Percentiles rank a stretch among this genome's conserved stretches.
phyloP scores from a whole-genome alignment of 1,139 yeast species.

The Taphrina sp. region DNA sequence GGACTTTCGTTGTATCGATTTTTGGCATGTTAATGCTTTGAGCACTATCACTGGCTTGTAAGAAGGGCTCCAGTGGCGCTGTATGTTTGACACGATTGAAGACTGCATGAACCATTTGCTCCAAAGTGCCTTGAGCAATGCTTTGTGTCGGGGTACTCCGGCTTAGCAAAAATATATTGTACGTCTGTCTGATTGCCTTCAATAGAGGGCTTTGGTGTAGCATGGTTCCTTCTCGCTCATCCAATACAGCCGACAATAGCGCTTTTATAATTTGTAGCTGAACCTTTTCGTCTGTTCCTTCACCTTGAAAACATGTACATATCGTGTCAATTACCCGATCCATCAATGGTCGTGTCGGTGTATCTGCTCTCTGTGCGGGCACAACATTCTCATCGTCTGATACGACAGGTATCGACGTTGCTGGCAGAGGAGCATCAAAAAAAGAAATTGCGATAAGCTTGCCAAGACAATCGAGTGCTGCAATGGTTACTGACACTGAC shows the following conservation, averaged over 20 bases:
- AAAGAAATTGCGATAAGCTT: slow-evolving; percentile 65
- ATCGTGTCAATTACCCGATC: slow-evolving; percentile 85
- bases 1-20: not conserved
- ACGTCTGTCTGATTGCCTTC: slow-evolving; percentile 88
- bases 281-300: slow-evolving; percentile 81
- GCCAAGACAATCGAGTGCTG: slow-evolving; percentile 64
- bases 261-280: slow-evolving; percentile 93
- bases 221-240: slow-evolving; percentile 60
- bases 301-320: slow-evolving; percentile 83
- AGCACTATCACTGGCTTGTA: not conserved
- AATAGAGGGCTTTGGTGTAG: slow-evolving; percentile 88
- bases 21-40: not conserved
- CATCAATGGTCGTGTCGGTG: slow-evolving; percentile 60
- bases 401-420: slow-evolving; percentile 43
- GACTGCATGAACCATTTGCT: slow-evolving; percentile 82
- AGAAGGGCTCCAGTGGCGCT: not conserved
- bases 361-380: slow-evolving; percentile 51
- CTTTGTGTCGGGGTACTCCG: slow-evolving; percentile 80
- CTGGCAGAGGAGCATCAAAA: slow-evolving; percentile 53
- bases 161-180: slow-evolving; percentile 85
- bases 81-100: slow-evolving; percentile 55
- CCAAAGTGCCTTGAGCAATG: slow-evolving; percentile 90
- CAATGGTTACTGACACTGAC: slow-evolving; percentile 54
- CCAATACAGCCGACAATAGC: slow-evolving; percentile 78
- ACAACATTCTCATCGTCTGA: slow-evolving; percentile 36